Base-by-base conservation (phyloP, 2,329 filamentous ascomycete genomes). In the Pyrenophora teres region DNA sequence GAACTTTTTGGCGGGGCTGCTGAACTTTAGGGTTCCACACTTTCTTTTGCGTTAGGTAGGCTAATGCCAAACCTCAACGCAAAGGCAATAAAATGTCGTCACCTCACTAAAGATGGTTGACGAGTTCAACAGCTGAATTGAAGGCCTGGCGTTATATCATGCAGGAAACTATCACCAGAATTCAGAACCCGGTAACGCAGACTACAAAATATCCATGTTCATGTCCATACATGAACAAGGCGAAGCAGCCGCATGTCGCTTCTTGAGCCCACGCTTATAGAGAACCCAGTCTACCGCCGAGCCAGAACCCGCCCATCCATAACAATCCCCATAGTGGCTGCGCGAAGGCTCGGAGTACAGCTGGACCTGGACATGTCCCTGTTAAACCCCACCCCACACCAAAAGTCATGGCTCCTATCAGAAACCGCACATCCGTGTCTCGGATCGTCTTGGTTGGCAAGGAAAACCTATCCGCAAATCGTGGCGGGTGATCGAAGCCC, bases 331-430 rank as follows among this genome's bases (percentile, higher is more conserved):
- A 81, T 2, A 64, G 54, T 0, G 80, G 80, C 61, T 81, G 77
- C 19, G 77, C 61, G 13, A 79, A 61, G 18, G 75, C 64, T 38
- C 79, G 75, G 59, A 82, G 52, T 13, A 81, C 65, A 0, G 77
- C 80, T 7, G 81, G 79, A 0, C 81, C 81, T 9, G 81, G 81
- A 63, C 81, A 83, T 1, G 78, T 75, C 1, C 81, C 81, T 10
- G 68, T 71, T 52, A 81, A 56, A 0, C 81, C 81, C 80, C 80
- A 83, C 0, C 76, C 79, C 21, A 81, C 44, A 0, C 81, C 81
- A 64, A 82, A 83, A 1, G 72, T 69, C 16, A 68, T 70, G 3
- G 78, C 76, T 2, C 81, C 81, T 2, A 70, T 60, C 10, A 82
- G 57, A 58, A 83, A 80, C 33, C 70, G 76, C 69, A 70, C 75